A percentile compares a stretch with the other conserved stretches of the same genome.
Conservation (phyloP, 2,329 filamentous ascomycete species). For the Xylariaceae sp. region DNA sequence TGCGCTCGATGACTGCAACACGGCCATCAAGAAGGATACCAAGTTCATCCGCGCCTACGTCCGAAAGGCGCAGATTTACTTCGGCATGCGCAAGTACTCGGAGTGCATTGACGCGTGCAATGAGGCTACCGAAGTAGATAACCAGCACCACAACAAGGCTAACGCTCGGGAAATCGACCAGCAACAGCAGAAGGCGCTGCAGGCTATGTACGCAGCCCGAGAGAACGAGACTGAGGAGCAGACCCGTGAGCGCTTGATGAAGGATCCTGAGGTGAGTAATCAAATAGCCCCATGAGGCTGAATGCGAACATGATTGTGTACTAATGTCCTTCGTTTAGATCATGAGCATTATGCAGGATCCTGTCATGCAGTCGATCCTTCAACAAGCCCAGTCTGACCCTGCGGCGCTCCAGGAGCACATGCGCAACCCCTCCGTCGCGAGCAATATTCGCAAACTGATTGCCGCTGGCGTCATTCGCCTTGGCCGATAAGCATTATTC, state of each 20-base stretch:
- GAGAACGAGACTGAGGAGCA: slow-evolving; percentile 96
- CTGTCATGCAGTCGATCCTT: slow-evolving; percentile 94
- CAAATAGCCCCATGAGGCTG: not conserved
- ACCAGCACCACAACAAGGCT: slow-evolving; percentile 60
- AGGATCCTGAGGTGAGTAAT: slow-evolving; percentile 75
- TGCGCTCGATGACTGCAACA: slow-evolving; percentile 86
- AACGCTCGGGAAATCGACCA: slow-evolving; percentile 89
- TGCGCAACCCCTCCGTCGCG: slow-evolving; percentile 82
- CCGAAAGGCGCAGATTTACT: slow-evolving; percentile 90
- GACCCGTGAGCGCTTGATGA: slow-evolving; percentile 83
- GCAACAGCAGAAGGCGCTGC: slow-evolving; percentile 87
- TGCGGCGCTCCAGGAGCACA: slow-evolving; percentile 89
- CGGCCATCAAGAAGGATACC: slow-evolving; percentile 83
- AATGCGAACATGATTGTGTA: not conserved
- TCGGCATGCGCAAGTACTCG: slow-evolving; percentile 97
- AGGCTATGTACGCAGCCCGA: slow-evolving; percentile 82
- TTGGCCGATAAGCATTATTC: slow-evolving; percentile 45
- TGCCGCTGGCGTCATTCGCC: slow-evolving; percentile 83
- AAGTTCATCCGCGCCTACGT: slow-evolving; percentile 95
- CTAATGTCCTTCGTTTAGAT: slow-evolving; percentile 49
- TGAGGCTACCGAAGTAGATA: slow-evolving; percentile 73
- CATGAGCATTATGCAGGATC: slow-evolving; percentile 86
- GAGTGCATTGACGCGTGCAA: slow-evolving; percentile 86
- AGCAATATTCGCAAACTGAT: slow-evolving; percentile 93
- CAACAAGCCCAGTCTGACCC: slow-evolving; percentile 95